Base-by-base conservation (phyloP, 495 filamentous ascomycete species). In the Halenospora varia region DNA sequence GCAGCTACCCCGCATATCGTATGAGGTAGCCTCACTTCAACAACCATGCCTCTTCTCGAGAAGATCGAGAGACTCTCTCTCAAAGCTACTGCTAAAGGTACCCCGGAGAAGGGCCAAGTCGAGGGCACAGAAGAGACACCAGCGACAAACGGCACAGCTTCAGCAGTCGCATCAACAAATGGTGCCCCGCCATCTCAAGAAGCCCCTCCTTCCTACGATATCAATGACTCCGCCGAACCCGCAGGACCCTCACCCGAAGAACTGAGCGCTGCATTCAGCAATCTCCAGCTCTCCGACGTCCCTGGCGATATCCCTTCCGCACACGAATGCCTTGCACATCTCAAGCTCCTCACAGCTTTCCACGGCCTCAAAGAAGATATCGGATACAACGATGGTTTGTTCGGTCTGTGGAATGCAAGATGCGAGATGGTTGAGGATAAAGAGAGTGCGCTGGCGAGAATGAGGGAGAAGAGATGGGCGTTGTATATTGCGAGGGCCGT, bases 391-490 rank as follows among this genome's bases (percentile, higher is more conserved):
- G 83, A 88, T 61, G 82, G 83, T 1, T 71, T 90, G 3, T 92
- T 83, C 67, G 81, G 80, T 3, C 75, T 93, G 40, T 71, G 71
- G 55, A 82, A 89, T 57, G 63, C 72, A 1, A 71, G 64, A 19
- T 73, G 72, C 42, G 25, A 69, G 57, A 56, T 68, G 23, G 55
- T 61, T 24, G 51, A 64, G 1, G 54, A 57, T 2, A 62, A 61
- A 29, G 64, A 71, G 40, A 59, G 65, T 20, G 58, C 63, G 10
- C 64, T 82, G 10, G 79, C 79, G 39, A 70, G 72, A 26, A 76
- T 92, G 26, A 74, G 82, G 26, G 88, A 95, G 72, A 92, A 92
- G 72, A 75, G 89, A 66, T 96, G 91, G 91, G 81, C 81, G 2
- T 66, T 92, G 25, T 94, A 87, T 64, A 77, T 90, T 18, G 79